Conservation (phyloP, 2,329 filamentous ascomycete genomes). For the Calonectria ilicicola region DNA sequence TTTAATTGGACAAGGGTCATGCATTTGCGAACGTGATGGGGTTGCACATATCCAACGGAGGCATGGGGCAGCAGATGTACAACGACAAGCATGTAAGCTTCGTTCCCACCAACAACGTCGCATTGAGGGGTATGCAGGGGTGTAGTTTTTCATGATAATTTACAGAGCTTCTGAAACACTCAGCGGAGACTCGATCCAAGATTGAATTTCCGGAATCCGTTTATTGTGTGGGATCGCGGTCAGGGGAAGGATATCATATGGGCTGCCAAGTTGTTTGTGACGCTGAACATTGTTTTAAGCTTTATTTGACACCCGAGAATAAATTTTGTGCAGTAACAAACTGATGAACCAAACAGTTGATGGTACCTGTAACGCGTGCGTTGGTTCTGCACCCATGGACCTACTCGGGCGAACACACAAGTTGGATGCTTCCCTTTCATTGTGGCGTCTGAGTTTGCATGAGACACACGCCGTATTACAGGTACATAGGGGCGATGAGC, state of each 20-base stretch:
- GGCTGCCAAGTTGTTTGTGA: background rate
- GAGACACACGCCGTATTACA: background rate
- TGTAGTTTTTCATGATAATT: background rate
- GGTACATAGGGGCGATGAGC: background rate
- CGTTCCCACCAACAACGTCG: background rate
- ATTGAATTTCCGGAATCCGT: background rate
- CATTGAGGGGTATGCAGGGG: background rate
- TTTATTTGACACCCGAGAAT: background rate
- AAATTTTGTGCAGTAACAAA: background rate
- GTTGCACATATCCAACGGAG: background rate
- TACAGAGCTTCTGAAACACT: background rate
- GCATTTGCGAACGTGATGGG: background rate
- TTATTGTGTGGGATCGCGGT: background rate
- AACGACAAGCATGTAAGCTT: background rate
- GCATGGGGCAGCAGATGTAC: background rate
- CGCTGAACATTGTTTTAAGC: too few species aligned
- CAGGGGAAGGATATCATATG: too few species aligned
- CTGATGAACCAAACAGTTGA: too few species aligned
- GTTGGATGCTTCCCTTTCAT: background rate
- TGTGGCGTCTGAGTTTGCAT: background rate
- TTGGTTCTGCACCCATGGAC: background rate
- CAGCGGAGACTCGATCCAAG: background rate
- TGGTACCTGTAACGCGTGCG: background rate
- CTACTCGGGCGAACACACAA: background rate
- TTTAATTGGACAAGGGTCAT: background rate